Base-by-base conservation (phyloP, 768 basidiomycete species). In the Hypholoma fasciculare region DNA sequence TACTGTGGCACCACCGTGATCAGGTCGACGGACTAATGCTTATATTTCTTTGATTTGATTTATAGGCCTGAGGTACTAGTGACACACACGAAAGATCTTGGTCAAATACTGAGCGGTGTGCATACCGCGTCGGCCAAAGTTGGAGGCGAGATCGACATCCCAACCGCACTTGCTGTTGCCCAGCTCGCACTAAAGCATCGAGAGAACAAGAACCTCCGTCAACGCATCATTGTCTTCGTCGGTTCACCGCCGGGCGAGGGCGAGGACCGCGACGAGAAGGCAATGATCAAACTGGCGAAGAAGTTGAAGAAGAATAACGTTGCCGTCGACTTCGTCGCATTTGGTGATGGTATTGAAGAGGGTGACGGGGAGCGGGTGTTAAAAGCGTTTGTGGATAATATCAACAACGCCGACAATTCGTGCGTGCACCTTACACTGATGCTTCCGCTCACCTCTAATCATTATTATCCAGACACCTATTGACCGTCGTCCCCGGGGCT, bases 251-350 rank as follows among this genome's bases (percentile, higher is more conserved):
- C 95, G n/a, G 64, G 61, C 11, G 79, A 83, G 19, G 88, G 85
- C 30, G 70, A 77, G 30, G 87, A 79, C 7, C 84, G 88, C 11
- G 88, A 92, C 58, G 90, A 93, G 69, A 87, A 89, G 64, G 79
- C 81, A 54, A 88, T 96, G 83, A 78, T 91, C 64, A 89, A 87
- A 70, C 83, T 99, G 37, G 97, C 96, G 9, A 97, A 96, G 81
- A 97, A 94, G 73, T 80, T 99, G 61, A 98, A 98, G 82, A 99
- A 99, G 87, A 98, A 98, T 72, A 99, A 98, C 66, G 94, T 99
- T 43, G 92, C 96, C 1, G 82, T 98, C 23, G 97, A 99, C 72
- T 79, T 98, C 51, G 78, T 98, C 27, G 84, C 84, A 5, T 98
- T 94, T 72, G 96, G 96, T 1, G 96, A 96, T 65, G 91, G 87